These are phyloP conservation scores for Coffea humblotiana DNA, from an alignment of 305 asterid species.

Conservation along the genomic window DNA sequence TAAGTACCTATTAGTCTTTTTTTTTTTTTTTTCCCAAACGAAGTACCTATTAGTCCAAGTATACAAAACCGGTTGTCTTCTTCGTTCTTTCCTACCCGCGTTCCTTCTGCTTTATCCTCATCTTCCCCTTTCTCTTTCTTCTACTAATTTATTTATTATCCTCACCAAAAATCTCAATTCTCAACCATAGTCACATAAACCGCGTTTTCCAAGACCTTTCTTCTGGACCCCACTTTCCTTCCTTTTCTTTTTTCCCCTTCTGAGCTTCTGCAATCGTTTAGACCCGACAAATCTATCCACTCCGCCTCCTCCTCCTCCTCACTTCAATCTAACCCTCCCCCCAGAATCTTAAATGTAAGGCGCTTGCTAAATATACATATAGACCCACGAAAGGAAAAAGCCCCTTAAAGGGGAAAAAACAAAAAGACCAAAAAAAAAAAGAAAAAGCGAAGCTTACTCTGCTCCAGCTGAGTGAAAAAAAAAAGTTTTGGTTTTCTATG, in stretches of 20 bases:
- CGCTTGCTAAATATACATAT: too few species aligned
- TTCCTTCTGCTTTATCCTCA: too few species aligned
- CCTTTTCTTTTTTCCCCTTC: not conserved
- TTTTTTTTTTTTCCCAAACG: too few species aligned
- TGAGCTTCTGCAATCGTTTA: too few species aligned
- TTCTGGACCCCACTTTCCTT: not conserved
- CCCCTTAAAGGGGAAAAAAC: not conserved
- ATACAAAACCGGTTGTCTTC: too few species aligned
- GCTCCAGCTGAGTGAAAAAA: not conserved
- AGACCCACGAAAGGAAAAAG: not conserved
- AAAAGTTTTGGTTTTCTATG: slow-evolving; percentile 28
- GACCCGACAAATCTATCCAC: not conserved
- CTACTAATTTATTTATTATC: too few species aligned
- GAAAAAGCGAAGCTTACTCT: not conserved
- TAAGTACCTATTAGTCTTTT: too few species aligned
- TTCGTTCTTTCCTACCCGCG: too few species aligned
- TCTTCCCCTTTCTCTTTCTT: too few species aligned
- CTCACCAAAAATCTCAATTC: not conserved
- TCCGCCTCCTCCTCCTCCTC: not conserved
- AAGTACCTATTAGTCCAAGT: too few species aligned
- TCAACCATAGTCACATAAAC: not conserved
- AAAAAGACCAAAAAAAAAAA: not conserved
- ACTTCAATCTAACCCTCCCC: not conserved
- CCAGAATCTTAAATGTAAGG: too few species aligned
- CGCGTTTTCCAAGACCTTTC: slow-evolving; percentile 14